phyloP scores from a whole-genome alignment of 805 yeast genomes.

The Yamadazyma akitaensis region DNA sequence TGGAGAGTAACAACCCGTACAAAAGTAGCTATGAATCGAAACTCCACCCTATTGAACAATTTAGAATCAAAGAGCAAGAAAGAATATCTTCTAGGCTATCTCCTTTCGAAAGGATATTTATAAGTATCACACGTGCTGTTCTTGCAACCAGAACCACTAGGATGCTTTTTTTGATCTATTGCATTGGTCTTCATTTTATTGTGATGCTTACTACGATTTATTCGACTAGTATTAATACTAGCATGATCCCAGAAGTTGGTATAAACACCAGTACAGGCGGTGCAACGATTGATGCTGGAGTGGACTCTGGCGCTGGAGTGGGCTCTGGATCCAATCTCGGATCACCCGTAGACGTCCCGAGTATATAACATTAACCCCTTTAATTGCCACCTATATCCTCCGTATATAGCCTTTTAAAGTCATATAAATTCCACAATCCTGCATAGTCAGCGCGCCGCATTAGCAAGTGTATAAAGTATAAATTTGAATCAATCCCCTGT shows the following conservation, averaged over 20 bases:
- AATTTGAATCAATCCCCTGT: background rate
- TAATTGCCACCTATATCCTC: background rate
- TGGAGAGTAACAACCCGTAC: constrained; percentile 57
- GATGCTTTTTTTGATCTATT: constrained; percentile 68
- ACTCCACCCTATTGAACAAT: constrained; percentile 78
- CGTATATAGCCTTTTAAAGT: background rate
- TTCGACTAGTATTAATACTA: constrained; percentile 45
- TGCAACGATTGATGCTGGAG: constrained; percentile 1
- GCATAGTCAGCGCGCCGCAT: constrained; percentile 6
- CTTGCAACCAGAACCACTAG: constrained; percentile 71
- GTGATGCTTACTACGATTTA: constrained; percentile 63
- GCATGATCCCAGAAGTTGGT: constrained; percentile 47
- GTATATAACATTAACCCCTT: background rate
- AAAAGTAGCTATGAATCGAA: constrained; percentile 68
- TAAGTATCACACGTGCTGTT: constrained; percentile 68
- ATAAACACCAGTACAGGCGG: constrained; percentile 41
- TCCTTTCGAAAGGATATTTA: constrained; percentile 74
- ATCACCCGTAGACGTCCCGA: background rate
- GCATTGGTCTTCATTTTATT: constrained; percentile 69
- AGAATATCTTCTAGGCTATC: constrained; percentile 69
- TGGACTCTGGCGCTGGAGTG: background rate
- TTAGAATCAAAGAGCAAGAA: constrained; percentile 73
- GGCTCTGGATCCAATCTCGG: background rate
- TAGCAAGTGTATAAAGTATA: constrained; percentile 2
- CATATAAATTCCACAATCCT: background rate